Evolutionary conservation across 139 green algal species (phyloP).

Genomic region (Asterochloris sp.): DNA sequence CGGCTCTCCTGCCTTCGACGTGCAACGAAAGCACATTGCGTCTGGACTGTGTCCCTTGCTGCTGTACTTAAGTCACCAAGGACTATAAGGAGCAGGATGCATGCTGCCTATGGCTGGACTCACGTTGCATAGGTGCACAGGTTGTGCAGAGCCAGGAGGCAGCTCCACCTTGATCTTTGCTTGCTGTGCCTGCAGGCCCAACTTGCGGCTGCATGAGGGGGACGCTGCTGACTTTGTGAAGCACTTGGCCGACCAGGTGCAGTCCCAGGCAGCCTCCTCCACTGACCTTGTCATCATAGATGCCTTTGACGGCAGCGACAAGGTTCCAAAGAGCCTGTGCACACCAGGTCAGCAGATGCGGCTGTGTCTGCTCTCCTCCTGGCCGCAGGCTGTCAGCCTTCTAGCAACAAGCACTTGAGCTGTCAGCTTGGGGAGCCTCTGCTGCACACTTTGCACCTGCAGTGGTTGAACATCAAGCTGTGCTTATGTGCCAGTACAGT

Average conservation of each 20-base stretch:
- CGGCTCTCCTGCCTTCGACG: too few relatives aligned
- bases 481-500: too few relatives aligned
- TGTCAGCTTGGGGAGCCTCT: too few relatives aligned
- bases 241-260: not conserved
- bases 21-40: not conserved
- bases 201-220: not conserved
- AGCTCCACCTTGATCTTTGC: too few relatives aligned
- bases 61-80: not conserved
- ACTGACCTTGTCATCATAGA: slow-evolving; percentile 49
- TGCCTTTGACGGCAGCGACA: slow-evolving; percentile 51
- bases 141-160: not conserved
- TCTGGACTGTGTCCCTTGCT: not conserved
- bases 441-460: too few relatives aligned
- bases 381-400: too few relatives aligned
- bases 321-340: slow-evolving; percentile 22
- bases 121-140: not conserved
- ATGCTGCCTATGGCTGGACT: not conserved
- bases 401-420: too few relatives aligned
- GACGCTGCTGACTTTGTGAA: not conserved
- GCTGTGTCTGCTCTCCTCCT: too few relatives aligned
- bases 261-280: not conserved
- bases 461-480: too few relatives aligned
- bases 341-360: too few relatives aligned
- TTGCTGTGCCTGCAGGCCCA: not conserved
- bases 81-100: not conserved